Evolutionary conservation across 1,139 yeast genomes (phyloP).

Genomic region (Saccharomyces hybrid): DNA sequence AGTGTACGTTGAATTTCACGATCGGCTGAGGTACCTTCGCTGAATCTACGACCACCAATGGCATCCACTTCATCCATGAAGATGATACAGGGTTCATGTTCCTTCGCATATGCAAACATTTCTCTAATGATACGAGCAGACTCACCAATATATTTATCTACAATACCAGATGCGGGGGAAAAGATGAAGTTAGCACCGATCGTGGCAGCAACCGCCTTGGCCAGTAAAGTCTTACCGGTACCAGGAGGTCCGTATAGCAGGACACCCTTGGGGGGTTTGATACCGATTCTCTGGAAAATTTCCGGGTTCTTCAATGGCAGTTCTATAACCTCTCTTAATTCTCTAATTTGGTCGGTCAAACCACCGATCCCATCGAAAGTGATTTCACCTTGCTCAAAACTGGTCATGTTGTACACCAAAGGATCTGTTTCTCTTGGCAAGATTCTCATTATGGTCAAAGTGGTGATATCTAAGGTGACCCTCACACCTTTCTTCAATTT

Average conservation of each 20-base stretch:
- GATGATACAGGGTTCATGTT: constrained; percentile 97
- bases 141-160: constrained; percentile 97
- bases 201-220: constrained; percentile 98
- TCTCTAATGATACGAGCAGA: constrained; percentile 95
- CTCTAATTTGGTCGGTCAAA: constrained; percentile 89
- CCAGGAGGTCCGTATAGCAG: constrained; percentile 98
- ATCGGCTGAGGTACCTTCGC: constrained; percentile 98
- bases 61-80: constrained; percentile 99
- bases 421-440: constrained; percentile 98
- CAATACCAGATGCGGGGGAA: constrained; percentile 97
- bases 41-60: constrained; percentile 96
- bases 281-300: constrained; percentile 89
- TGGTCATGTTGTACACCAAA: constrained; percentile 95
- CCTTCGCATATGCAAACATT: constrained; percentile 97
- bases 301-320: constrained; percentile 96
- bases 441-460: constrained; percentile 94
- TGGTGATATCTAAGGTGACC: constrained; percentile 96
- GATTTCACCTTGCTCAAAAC: constrained; percentile 93
- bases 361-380: constrained; percentile 97
- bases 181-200: constrained; percentile 97
- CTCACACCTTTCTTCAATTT: constrained; percentile 87
- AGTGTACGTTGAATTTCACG: constrained; percentile 97
- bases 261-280: constrained; percentile 98
- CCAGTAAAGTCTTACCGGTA: constrained; percentile 91
- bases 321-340: constrained; percentile 95